Evolutionary conservation across 106 monocot species (phyloP), one percentile per base, ranked within the genome.

Genomic region (Acanthochlamys bracteata): DNA sequence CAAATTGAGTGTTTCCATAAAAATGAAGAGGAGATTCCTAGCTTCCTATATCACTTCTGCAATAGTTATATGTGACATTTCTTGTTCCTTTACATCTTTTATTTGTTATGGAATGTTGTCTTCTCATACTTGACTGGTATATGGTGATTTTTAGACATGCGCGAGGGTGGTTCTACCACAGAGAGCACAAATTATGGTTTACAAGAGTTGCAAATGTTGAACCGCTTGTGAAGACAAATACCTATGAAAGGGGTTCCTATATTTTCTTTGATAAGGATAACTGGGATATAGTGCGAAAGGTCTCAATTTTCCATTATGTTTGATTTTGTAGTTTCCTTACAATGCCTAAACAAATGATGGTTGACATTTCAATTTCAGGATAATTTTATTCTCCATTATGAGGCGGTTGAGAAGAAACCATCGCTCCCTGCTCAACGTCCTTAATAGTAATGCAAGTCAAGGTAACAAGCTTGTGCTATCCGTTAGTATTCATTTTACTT

Each of bases 91-190:
- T 33, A 33, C 6, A 3, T 33, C 33, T 33, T 1, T 33, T 33
- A 33, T 33, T 6, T 33, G 33, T 33, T 33, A 33, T 33, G 33
- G 6, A 33, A 6, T 3, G 33, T 3, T 33, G 33, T 33, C 1
- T 33, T 33, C 33, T 33, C 6, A 33, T 6, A 33, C 33, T 33
- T 33, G 33, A 6, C 33, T 33, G 33, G 4, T 33, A 33, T 6
- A 33, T 33, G 33, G 2, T 43, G 7, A 49, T 2, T 9, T 71
- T 66, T 56, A 87, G 87, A 67, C 77, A 80, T 60, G 46, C 57
- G 22, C 65, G 86, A 70, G 79, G 82, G 22, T 95, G 95, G 95
- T 82, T 84, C 58, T 95, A 87, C 69, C 95, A 95, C 64, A 90
- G 75, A 65, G 90, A 90, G 23, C 66, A 59, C 65, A 63, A 79